Conservation (phyloP, 345 rosid species). For the Melaleuca quinquenervia region DNA sequence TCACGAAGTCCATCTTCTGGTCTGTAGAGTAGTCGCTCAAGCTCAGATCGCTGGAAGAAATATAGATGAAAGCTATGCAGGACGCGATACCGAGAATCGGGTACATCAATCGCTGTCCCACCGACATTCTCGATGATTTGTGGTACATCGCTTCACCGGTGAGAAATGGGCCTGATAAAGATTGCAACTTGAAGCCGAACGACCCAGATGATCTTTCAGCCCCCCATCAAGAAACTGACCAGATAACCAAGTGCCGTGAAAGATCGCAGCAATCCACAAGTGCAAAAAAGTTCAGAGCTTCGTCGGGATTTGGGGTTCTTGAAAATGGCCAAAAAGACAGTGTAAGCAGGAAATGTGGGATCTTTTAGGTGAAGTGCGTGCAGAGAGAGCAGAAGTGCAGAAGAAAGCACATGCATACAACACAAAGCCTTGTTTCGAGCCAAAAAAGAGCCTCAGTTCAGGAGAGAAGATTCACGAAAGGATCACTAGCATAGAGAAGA, state of each 20-base stretch:
- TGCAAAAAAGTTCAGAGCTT: background rate
- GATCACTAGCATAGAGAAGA: background rate
- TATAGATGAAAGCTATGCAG: conserved; percentile 57
- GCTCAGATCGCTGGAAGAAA: conserved; percentile 65
- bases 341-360: background rate
- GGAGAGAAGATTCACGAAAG: background rate
- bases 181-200: background rate
- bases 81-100: conserved; percentile 80
- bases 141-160: background rate
- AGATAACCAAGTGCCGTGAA: background rate
- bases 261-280: background rate
- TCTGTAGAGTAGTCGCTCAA: conserved; percentile 12
- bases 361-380: background rate
- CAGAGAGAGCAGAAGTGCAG: background rate
- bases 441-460: background rate
- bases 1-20: conserved; percentile 42
- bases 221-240: background rate
- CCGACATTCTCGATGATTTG: conserved; percentile 27
- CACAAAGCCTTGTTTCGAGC: background rate
- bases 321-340: background rate
- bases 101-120: conserved; percentile 44
- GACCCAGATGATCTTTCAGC: background rate
- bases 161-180: background rate
- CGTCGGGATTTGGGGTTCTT: background rate
- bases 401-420: background rate